A percentile compares a stretch with the other conserved stretches of the same genome.
Evolutionary conservation across 2,329 filamentous ascomycete species (phyloP).

Genomic region (Fusarium duplospermum): DNA sequence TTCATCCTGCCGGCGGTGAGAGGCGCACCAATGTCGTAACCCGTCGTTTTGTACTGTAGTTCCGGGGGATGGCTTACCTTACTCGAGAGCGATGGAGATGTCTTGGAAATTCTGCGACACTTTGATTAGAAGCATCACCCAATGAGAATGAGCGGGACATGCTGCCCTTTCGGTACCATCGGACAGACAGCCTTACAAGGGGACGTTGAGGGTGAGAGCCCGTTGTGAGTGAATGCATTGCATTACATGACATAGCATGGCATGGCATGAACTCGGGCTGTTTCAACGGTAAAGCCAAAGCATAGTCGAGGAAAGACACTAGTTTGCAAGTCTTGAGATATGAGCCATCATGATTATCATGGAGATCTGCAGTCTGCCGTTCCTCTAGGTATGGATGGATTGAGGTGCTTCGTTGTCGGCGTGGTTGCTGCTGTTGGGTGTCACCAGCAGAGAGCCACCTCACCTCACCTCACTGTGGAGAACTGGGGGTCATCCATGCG

Average conservation of each 20-base stretch:
- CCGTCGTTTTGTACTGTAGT: slow-evolving; percentile 10
- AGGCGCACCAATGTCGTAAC: slow-evolving; percentile 21
- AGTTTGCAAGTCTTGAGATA: not conserved
- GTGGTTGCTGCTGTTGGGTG: slow-evolving; percentile 1
- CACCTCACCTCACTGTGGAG: slow-evolving; percentile 21
- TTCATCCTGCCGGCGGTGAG: slow-evolving; percentile 18
- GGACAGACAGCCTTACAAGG: slow-evolving; percentile 7
- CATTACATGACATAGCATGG: slow-evolving; percentile 28
- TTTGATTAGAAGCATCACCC: not conserved
- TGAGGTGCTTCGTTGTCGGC: slow-evolving; percentile 5
- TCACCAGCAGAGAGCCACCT: slow-evolving; percentile 9
- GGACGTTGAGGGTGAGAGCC: not conserved
- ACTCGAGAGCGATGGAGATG: not conserved
- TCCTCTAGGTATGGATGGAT: slow-evolving; percentile 4
- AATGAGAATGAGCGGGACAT: not conserved
- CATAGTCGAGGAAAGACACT: slow-evolving; percentile 5
- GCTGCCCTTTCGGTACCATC: not conserved
- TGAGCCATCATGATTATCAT: slow-evolving; percentile 2
- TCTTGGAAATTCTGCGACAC: not conserved
- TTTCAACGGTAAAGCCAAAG: slow-evolving; percentile 21
- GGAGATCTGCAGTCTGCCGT: slow-evolving; percentile 7
- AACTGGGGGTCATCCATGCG: not conserved
- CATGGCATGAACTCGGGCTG: slow-evolving; percentile 31
- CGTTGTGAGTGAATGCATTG: slow-evolving; percentile 26
- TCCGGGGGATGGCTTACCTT: not conserved